Conservation (phyloP, 1,284 basidiomycete species). For the Cryptococcus hybrid region DNA sequence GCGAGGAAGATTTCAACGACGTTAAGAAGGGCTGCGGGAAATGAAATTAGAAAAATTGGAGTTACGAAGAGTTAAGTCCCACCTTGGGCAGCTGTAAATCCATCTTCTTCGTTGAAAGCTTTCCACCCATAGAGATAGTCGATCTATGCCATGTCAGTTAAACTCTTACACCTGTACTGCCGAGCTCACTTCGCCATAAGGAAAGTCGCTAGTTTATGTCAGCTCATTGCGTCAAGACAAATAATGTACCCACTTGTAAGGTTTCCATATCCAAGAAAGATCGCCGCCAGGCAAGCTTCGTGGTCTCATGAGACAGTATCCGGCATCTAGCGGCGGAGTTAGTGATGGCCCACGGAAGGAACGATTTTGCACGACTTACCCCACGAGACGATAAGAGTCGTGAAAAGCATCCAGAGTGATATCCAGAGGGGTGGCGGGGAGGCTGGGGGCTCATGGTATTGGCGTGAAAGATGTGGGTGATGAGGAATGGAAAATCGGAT, state of each 20-base stretch:
- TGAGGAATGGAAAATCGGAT: too few species aligned
- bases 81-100: constrained; percentile 88
- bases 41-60: background rate
- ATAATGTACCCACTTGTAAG: constrained; percentile 57
- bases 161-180: background rate
- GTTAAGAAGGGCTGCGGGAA: constrained; percentile 66
- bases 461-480: background rate
- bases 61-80: constrained; percentile 26
- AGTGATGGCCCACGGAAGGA: background rate
- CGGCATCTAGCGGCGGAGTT: constrained; percentile 54
- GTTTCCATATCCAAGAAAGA: constrained; percentile 83
- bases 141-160: constrained; percentile 55
- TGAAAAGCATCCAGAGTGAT: constrained; percentile 66
- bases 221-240: constrained; percentile 8
- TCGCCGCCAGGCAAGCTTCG: constrained; percentile 73
- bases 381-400: constrained; percentile 54
- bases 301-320: constrained; percentile 68
- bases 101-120: constrained; percentile 63
- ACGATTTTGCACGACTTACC: constrained; percentile 20
- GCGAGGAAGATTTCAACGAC: constrained; percentile 75
- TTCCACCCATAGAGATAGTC: constrained; percentile 71
- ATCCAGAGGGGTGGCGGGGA: constrained; percentile 58
- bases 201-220: constrained; percentile 19
- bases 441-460: background rate
- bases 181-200: constrained; percentile 20